Evolutionary conservation across 2,329 filamentous ascomycete genomes (phyloP).

Genomic region (Lachnum nothofagi): DNA sequence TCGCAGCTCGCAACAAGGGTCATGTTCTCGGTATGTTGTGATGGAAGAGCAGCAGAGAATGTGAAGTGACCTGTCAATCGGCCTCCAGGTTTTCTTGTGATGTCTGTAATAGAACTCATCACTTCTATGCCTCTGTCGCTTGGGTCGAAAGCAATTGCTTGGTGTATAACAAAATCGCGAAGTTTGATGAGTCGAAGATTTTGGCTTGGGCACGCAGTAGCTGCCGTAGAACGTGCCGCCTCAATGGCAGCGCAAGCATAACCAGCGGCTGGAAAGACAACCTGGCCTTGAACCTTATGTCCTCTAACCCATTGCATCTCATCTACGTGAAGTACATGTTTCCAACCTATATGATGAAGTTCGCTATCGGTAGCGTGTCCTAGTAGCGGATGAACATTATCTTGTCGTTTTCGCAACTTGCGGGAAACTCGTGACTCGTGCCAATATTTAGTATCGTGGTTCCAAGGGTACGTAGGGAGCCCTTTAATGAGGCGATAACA

Average conservation of each 20-base stretch:
- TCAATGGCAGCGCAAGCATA: conserved; percentile 44
- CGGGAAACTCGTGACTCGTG: conserved; percentile 37
- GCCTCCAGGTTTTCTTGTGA: background rate
- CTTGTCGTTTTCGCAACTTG: conserved; percentile 39
- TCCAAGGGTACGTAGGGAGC: conserved; percentile 48
- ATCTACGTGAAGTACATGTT: conserved; percentile 8
- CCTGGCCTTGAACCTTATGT: conserved; percentile 36
- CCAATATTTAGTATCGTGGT: conserved; percentile 47
- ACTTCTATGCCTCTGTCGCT: conserved; percentile 10
- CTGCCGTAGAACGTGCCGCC: conserved; percentile 20
- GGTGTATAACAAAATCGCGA: conserved; percentile 5
- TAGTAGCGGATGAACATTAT: conserved; percentile 40
- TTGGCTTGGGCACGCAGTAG: background rate
- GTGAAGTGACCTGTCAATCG: background rate
- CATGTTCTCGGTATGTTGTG: background rate
- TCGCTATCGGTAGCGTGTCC: conserved; percentile 30
- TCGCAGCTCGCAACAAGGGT: conserved; percentile 4
- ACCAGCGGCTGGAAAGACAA: conserved; percentile 42
- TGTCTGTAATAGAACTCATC: conserved; percentile 9
- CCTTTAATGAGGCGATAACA: conserved; percentile 24
- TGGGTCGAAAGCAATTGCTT: conserved; percentile 5
- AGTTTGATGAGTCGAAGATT: conserved; percentile 32
- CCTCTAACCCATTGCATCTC: conserved; percentile 41
- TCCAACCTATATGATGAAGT: conserved; percentile 11
- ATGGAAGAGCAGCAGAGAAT: background rate